Percentiles rank a stretch among this genome's conserved stretches.
These are phyloP conservation scores for Trichoderma citrinoviride DNA, from an alignment of 2,329 filamentous ascomycete species.

Conservation along the genomic window DNA sequence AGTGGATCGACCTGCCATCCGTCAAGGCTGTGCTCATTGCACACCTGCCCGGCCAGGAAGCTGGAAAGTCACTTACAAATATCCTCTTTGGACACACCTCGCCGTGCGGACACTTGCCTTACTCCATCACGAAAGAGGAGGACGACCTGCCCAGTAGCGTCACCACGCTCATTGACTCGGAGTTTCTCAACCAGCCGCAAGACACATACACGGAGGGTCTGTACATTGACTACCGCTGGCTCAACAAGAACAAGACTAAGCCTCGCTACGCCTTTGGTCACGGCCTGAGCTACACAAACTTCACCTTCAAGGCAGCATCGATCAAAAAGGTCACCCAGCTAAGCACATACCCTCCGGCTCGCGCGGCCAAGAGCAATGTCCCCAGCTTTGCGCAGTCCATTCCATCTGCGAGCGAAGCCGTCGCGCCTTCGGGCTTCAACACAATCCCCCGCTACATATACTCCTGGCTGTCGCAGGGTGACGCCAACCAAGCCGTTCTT, in stretches of 20 bases:
- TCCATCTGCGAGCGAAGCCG: constrained; percentile 52
- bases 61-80: constrained; percentile 76
- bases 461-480: constrained; percentile 55
- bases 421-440: constrained; percentile 59
- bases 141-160: constrained; percentile 67
- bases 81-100: constrained; percentile 77
- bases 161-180: constrained; percentile 47
- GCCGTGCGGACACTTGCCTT: constrained; percentile 76
- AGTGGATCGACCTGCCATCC: constrained; percentile 73
- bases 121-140: constrained; percentile 72
- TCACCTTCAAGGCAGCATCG: constrained; percentile 55
- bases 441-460: constrained; percentile 67
- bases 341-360: constrained; percentile 35
- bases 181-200: constrained; percentile 63
- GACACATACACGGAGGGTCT: constrained; percentile 81
- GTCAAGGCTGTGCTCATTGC: constrained; percentile 79
- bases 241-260: constrained; percentile 70
- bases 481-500: constrained; percentile 42
- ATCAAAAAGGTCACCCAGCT: constrained; percentile 49
- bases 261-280: constrained; percentile 86
- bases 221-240: constrained; percentile 86
- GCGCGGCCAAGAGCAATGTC: constrained; percentile 38
- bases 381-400: constrained; percentile 50
- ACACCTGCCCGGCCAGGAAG: constrained; percentile 85
- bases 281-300: constrained; percentile 78